Conservation (phyloP, 805 yeast genomes). For the Priceomyces castillae region DNA sequence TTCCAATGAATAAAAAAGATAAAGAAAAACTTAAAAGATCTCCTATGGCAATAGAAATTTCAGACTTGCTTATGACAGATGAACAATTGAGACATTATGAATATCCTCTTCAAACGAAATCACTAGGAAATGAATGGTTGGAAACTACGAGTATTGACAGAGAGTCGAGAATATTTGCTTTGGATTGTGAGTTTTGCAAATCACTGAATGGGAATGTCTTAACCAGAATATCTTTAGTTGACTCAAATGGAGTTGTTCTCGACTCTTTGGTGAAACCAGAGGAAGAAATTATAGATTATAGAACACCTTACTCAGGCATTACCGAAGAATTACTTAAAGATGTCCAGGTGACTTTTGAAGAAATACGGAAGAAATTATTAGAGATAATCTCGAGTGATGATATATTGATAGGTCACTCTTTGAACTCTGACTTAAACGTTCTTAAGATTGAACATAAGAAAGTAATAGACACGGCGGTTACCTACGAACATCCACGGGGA, state of each 20-base stretch:
- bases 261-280: conserved; percentile 80
- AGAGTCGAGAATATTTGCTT: conserved; percentile 65
- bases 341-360: conserved; percentile 62
- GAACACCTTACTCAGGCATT: conserved; percentile 84
- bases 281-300: conserved; percentile 71
- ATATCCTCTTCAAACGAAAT: conserved; percentile 56
- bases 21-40: conserved; percentile 34
- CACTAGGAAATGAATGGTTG: conserved; percentile 10
- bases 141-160: conserved; percentile 45
- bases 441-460: conserved; percentile 68
- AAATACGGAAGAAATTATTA: conserved; percentile 61
- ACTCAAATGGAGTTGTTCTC: conserved; percentile 56
- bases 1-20: conserved; percentile 58
- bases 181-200: conserved; percentile 94
- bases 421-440: conserved; percentile 77
- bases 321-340: conserved; percentile 62
- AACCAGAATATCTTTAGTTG: conserved; percentile 74
- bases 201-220: conserved; percentile 61
- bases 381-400: conserved; percentile 53
- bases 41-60: conserved; percentile 35
- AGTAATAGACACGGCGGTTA: conserved; percentile 76
- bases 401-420: conserved; percentile 82
- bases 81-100: conserved; percentile 48
- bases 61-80: conserved; percentile 51
- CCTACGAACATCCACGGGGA: conserved; percentile 79